Base-by-base conservation (phyloP, 768 basidiomycete species). In the Pholiota microspora region DNA sequence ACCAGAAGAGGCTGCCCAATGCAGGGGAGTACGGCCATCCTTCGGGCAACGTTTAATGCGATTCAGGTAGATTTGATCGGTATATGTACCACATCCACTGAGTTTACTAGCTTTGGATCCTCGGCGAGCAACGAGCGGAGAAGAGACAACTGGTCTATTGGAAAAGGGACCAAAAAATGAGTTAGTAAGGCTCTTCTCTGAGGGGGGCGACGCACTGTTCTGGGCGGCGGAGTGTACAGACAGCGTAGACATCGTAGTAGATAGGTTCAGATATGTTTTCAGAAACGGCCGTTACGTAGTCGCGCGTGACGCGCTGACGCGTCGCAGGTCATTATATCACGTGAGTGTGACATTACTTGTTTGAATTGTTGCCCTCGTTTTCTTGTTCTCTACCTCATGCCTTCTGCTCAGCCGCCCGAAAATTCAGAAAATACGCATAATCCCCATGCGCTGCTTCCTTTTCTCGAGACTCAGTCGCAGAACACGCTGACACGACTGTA, bases 11-110 rank as follows among this genome's bases (percentile, higher is more conserved):
- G 90, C 84, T 53, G 90, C 88, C 89, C 90, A 92, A 63, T 94
- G 92, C n/a, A 94, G 71, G 7, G 92, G 81, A 0, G 92, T 90
- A 29, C 92, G 77, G 34, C 78, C 85, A 66, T 94, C 91, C 89
- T 92, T 55, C 49, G 38, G 36, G 23, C 51, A 53, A 18, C 46
- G 25, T 54, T 38, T 53, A 29, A 51, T 48, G 15, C 45, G 50
- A 31, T 62, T 53, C 38, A 57, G 18, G 32, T 51, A 49, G 45
- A 31, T 18, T 36, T 45, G 28, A 42, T 45, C n/a, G 58, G 18
- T 10, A 0, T 15, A 56, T 74, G 49, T 71, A 92, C 90, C 61
- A 67, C 76, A 67, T 93, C 91, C 0, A 74, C 62, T 2, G 83
- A 73, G 66, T 90, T 81, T 24, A 89, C 72, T 38, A 81, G 74